These are phyloP conservation scores for Ophiostoma quercus DNA, from an alignment of 2,329 filamentous ascomycete species.

Conservation along the genomic window DNA sequence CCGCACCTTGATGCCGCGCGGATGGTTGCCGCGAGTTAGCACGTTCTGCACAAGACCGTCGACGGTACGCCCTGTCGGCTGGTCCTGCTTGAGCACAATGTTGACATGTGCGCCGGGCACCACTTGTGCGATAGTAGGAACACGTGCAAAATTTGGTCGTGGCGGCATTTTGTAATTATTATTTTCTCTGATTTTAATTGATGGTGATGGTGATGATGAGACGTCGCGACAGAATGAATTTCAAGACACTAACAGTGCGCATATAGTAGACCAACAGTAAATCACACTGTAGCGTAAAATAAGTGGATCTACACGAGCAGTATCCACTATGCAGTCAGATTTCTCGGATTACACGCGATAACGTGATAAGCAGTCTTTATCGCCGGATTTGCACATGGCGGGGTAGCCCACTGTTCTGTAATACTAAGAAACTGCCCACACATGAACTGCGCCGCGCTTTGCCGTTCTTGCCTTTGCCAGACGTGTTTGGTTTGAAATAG, in stretches of 20 bases:
- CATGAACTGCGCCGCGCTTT: background rate
- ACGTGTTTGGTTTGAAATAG: background rate
- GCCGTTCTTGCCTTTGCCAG: background rate
- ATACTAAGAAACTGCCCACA: background rate
- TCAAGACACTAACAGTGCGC: background rate
- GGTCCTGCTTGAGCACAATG: conserved; percentile 71
- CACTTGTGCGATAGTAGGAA: conserved; percentile 39
- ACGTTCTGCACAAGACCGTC: conserved; percentile 61
- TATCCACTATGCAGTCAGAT: background rate
- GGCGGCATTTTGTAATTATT: background rate
- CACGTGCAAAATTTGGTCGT: conserved; percentile 13
- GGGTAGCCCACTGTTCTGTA: background rate
- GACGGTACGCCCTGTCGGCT: conserved; percentile 67
- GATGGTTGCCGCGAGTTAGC: conserved; percentile 68
- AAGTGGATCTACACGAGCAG: too few relatives aligned
- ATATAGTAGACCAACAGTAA: background rate
- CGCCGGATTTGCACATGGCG: conserved; percentile 5
- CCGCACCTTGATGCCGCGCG: conserved; percentile 73
- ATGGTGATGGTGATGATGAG: background rate
- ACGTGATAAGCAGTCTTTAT: conserved; percentile 3
- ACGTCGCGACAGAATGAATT: background rate
- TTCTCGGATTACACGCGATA: conserved; percentile 1
- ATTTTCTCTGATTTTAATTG: too few relatives aligned
- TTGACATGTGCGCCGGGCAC: conserved; percentile 59
- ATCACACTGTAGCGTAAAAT: background rate